Evolutionary conservation across 345 rosid genomes (phyloP).

Genomic region (Hibiscus trionum): DNA sequence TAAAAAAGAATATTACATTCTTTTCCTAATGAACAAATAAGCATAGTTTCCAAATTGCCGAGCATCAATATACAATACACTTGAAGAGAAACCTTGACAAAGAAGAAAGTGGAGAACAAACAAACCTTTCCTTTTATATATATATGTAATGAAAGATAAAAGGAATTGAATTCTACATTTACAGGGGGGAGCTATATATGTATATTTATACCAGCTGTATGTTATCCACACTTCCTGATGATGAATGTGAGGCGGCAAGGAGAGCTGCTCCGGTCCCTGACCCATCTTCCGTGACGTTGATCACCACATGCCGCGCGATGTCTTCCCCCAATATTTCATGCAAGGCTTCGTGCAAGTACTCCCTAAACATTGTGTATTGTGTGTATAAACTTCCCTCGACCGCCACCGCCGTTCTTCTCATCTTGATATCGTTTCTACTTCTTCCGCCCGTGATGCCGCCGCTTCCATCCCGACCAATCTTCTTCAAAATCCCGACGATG

Average conservation of each 20-base stretch:
- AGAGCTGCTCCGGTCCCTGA: slow-evolving; percentile 88
- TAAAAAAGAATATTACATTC: neutral
- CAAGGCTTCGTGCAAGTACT: slow-evolving; percentile 79
- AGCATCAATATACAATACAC: too few relatives aligned
- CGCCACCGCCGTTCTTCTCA: slow-evolving; percentile 87
- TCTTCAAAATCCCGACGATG: slow-evolving; percentile 81
- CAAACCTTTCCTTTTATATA: slow-evolving; percentile 18
- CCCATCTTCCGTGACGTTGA: slow-evolving; percentile 67
- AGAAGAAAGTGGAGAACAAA: neutral
- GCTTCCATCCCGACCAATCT: slow-evolving; percentile 84
- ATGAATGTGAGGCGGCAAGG: slow-evolving; percentile 59
- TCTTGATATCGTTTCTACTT: slow-evolving; percentile 48
- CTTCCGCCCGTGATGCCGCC: slow-evolving; percentile 59
- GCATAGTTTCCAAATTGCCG: too few relatives aligned
- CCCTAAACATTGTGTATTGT: slow-evolving; percentile 56
- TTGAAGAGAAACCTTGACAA: neutral
- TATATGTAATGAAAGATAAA: neutral
- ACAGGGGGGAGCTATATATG: slow-evolving; percentile 33
- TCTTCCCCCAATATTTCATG: slow-evolving; percentile 76
- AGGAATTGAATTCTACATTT: slow-evolving; percentile 43
- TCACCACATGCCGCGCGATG: slow-evolving; percentile 46
- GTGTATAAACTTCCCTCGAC: slow-evolving; percentile 79
- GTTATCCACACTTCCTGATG: slow-evolving; percentile 34
- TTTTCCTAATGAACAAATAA: too few relatives aligned
- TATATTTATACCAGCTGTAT: slow-evolving; percentile 37